Evolutionary conservation across 495 filamentous ascomycete genomes (phyloP).

Genomic region (Hypoxylon subgilvum): DNA sequence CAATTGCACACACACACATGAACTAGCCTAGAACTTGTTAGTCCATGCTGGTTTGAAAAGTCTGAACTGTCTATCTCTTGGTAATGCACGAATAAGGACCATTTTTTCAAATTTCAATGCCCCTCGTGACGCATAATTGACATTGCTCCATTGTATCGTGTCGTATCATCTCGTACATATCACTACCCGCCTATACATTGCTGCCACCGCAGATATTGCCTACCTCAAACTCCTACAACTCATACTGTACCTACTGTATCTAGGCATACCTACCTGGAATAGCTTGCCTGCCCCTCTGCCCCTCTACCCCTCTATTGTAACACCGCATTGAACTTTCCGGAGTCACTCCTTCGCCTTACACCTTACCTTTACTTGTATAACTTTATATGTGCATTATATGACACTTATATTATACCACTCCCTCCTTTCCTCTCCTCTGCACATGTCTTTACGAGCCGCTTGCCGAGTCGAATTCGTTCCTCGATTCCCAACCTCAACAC

Average conservation of each 20-base stretch:
- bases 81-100: constrained; percentile 32
- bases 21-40: constrained; percentile 4
- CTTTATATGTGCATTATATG: constrained; percentile 26
- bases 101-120: constrained; percentile 10
- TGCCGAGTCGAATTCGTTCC: constrained; percentile 35
- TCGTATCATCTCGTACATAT: too few relatives aligned
- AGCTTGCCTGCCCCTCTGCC: constrained; percentile 16
- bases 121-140: constrained; percentile 27
- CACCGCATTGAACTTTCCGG: constrained; percentile 19
- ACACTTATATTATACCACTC: constrained; percentile 32
- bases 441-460: constrained; percentile 37
- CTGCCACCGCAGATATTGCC: too few relatives aligned
- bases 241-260: constrained; percentile 13
- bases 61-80: background rate
- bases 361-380: too few relatives aligned
- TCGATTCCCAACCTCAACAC: constrained; percentile 38
- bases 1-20: background rate
- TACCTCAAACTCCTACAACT: too few relatives aligned
- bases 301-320: constrained; percentile 12
- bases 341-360: constrained; percentile 3
- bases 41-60: constrained; percentile 10
- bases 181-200: too few relatives aligned
- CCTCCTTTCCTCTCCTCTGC: constrained; percentile 1
- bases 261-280: constrained; percentile 17
- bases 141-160: too few relatives aligned